Base-by-base conservation (phyloP, 441 rosid species). In the Daphne laureola region DNA sequence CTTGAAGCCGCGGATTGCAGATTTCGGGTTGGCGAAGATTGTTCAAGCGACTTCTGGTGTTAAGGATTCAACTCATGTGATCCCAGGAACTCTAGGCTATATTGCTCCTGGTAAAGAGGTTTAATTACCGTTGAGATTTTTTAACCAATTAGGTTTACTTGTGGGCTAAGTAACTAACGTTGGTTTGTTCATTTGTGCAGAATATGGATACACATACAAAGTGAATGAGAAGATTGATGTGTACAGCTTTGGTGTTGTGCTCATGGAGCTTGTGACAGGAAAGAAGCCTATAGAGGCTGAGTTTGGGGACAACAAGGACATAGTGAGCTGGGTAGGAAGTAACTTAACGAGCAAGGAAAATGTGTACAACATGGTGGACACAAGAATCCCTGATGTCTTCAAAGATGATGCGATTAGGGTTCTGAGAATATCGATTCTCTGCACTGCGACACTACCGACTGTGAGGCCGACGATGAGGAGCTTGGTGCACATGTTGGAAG, bases 11-110 rank as follows among this genome's bases (percentile, higher is more conserved):
- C 75, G 92, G 55, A 92, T 92, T 58, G 98, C 96, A 3, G 96
- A 92, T 84, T 92, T 92, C 5, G 98, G 98, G 23, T 90, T 88
- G 8, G 94, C 98, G n/a, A 92, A 82, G 84, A 86, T 88, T 63
- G 79, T 81, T 71, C 90, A 78, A 41, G 65, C 70, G 25, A 72
- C 64, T 38, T 66, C 65, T 43, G 66, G 71, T 2, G 73, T 74
- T 41, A 71, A 72, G 63, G 91, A 82, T 47, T 71, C 93, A 11
- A 86, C 91, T 21, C 81, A 67, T 31, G 84, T 84, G 14, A 79
- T 92, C 48, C 91, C 96, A 0, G 98, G 98, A 64, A 92, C 96
- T 21, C 80, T 61, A n/a, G 98, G 98, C n/a, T 92, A 92, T 71
- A 92, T 92, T 46, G 98, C 98, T 66, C 98, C 96, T 58, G 96